A percentile compares a stretch with the other conserved stretches of the same genome.
phyloP scores from a whole-genome alignment of 495 filamentous ascomycete genomes.

The Annulohypoxylon maeteangense region DNA sequence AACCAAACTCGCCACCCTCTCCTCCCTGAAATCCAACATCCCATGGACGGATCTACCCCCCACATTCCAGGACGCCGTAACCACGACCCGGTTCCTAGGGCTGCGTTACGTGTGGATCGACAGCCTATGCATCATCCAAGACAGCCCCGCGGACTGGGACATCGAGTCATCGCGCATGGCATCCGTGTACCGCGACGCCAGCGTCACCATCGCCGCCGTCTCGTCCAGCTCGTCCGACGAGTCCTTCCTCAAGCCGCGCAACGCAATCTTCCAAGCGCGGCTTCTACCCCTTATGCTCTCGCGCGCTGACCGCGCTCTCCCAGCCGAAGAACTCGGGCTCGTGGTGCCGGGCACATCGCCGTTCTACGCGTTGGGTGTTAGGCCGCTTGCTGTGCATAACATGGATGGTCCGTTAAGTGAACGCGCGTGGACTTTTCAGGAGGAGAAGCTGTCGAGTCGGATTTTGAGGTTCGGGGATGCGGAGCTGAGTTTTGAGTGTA shows the following conservation, averaged over 20 bases:
- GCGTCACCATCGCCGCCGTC: neutral
- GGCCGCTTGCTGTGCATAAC: neutral
- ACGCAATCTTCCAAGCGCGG: neutral
- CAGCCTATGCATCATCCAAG: neutral
- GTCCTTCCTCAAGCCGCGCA: neutral
- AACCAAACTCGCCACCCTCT: neutral
- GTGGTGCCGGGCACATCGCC: neutral
- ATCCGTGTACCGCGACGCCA: neutral
- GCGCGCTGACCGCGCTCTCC: neutral
- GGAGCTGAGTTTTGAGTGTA: neutral
- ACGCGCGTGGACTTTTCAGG: neutral
- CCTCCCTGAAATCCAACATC: neutral
- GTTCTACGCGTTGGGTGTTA: neutral
- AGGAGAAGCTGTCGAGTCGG: neutral
- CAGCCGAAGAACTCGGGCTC: neutral
- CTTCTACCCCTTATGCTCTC: neutral
- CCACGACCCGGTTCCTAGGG: neutral
- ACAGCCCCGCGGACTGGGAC: neutral
- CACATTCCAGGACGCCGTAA: neutral
- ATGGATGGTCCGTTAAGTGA: neutral
- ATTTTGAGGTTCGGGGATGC: neutral
- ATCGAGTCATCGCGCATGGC: neutral
- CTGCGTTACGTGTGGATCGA: neutral
- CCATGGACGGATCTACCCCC: neutral
- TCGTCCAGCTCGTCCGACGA: neutral